phyloP scores from a whole-genome alignment of 2,329 filamentous ascomycete genomes.

The Magnaporthiopsis rhizophila region DNA sequence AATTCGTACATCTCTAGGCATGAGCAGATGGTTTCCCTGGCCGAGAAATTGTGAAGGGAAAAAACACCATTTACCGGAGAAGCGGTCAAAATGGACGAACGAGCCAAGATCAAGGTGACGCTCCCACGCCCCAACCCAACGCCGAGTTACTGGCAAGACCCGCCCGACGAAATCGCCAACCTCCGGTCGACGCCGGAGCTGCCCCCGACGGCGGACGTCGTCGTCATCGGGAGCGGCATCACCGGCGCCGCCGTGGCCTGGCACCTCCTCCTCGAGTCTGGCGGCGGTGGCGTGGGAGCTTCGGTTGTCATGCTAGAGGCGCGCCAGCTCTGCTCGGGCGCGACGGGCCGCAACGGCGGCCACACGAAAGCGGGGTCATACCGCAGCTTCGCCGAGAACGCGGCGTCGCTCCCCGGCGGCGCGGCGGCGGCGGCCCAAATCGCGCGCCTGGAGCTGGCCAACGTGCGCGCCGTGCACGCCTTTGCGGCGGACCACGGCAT shows the following conservation, averaged over 20 bases:
- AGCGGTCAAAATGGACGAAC: conserved; percentile 25
- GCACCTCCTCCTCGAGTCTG: conserved; percentile 35
- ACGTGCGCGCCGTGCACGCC: conserved; percentile 45
- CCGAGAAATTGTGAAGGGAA: not conserved
- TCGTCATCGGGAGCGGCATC: conserved; percentile 59
- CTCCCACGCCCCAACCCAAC: conserved; percentile 46
- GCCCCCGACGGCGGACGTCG: conserved; percentile 45
- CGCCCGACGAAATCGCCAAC: conserved; percentile 39
- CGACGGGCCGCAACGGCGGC: conserved; percentile 49
- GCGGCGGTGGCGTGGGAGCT: not conserved
- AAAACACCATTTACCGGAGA: not conserved
- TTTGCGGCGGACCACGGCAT: conserved; percentile 41
- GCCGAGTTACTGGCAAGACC: conserved; percentile 54
- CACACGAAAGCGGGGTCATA: conserved; percentile 36
- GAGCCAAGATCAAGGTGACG: conserved; percentile 27
- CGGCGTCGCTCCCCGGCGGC: conserved; percentile 28
- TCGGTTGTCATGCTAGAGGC: conserved; percentile 57
- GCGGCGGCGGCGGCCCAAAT: conserved; percentile 40
- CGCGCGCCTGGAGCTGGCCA: conserved; percentile 42
- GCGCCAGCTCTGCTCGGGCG: conserved; percentile 57
- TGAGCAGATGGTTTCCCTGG: not conserved
- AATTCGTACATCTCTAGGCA: not conserved
- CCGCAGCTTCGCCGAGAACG: conserved; percentile 42
- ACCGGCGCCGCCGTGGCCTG: conserved; percentile 53
- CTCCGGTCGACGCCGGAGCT: conserved; percentile 40